Percentiles rank a stretch among this genome's conserved stretches.
These are phyloP conservation scores for Laguncularia racemosa DNA, from an alignment of 345 rosid species.

Conservation along the genomic window DNA sequence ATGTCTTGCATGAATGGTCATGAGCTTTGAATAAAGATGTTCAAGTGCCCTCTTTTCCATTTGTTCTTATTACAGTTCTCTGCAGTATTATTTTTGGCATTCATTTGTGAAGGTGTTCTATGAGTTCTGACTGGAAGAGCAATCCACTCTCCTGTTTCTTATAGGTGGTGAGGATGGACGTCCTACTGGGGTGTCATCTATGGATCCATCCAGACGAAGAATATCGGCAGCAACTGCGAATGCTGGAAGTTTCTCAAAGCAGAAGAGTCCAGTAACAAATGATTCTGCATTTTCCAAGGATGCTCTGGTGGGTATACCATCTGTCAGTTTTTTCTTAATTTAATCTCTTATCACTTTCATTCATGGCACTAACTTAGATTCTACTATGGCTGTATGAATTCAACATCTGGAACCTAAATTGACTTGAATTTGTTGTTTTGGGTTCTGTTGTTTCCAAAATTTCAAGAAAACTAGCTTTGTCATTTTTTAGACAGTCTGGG, in stretches of 20 bases:
- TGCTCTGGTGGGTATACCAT: slow-evolving; percentile 37
- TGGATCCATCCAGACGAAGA: slow-evolving; percentile 69
- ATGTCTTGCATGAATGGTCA: too few species aligned
- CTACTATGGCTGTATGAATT: too few species aligned
- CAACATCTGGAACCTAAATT: too few species aligned
- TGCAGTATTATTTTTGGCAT: too few species aligned
- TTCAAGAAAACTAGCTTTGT: neutral
- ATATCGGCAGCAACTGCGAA: slow-evolving; percentile 51
- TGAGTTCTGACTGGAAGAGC: too few species aligned
- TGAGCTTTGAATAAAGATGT: too few species aligned
- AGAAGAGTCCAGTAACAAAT: slow-evolving; percentile 48
- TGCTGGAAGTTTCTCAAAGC: slow-evolving; percentile 57
- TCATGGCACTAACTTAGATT: too few species aligned
- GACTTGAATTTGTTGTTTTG: neutral
- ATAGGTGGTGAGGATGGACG: slow-evolving; percentile 62
- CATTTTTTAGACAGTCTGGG: too few species aligned
- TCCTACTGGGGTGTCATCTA: slow-evolving; percentile 33
- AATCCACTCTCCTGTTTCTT: neutral
- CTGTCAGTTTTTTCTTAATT: neutral
- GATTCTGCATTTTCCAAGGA: slow-evolving; percentile 47
- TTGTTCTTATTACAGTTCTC: too few species aligned
- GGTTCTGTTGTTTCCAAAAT: neutral
- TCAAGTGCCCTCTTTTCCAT: too few species aligned
- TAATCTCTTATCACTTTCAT: too few species aligned
- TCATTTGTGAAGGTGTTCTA: too few species aligned